phyloP scores from a whole-genome alignment of 306 rosid species.

The Medicago lupulina region DNA sequence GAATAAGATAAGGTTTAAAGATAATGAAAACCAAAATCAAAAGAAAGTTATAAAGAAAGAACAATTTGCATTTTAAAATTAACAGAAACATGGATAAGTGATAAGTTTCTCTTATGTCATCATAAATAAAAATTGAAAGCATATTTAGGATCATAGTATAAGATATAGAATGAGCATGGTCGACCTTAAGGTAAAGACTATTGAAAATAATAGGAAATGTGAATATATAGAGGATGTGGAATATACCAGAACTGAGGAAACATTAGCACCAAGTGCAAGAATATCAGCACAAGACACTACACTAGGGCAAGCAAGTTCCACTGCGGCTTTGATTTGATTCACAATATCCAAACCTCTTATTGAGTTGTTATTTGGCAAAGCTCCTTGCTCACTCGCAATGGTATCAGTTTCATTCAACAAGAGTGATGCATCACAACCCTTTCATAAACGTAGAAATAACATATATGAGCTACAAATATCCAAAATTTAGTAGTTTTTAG shows the following conservation, averaged over 20 bases:
- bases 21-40: too few relatives aligned
- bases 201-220: too few relatives aligned
- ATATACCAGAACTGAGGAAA: conserved; percentile 49
- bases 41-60: too few relatives aligned
- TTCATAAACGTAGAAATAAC: neutral
- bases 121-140: too few relatives aligned
- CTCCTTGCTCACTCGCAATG: conserved; percentile 58
- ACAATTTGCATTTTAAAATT: too few relatives aligned
- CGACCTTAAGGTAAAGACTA: too few relatives aligned
- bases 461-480: neutral
- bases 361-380: conserved; percentile 43
- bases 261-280: conserved; percentile 59
- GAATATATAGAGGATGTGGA: neutral
- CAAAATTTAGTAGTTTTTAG: too few relatives aligned
- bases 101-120: too few relatives aligned
- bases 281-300: conserved; percentile 69
- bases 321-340: conserved; percentile 51
- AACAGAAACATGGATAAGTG: too few relatives aligned
- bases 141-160: too few relatives aligned
- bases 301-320: conserved; percentile 53
- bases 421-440: conserved; percentile 70
- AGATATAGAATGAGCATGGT: too few relatives aligned
- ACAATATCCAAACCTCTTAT: conserved; percentile 60
- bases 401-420: conserved; percentile 51
- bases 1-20: too few relatives aligned